phyloP scores from a whole-genome alignment of 2,329 filamentous ascomycete species.

The Incumbomyces lentus region DNA sequence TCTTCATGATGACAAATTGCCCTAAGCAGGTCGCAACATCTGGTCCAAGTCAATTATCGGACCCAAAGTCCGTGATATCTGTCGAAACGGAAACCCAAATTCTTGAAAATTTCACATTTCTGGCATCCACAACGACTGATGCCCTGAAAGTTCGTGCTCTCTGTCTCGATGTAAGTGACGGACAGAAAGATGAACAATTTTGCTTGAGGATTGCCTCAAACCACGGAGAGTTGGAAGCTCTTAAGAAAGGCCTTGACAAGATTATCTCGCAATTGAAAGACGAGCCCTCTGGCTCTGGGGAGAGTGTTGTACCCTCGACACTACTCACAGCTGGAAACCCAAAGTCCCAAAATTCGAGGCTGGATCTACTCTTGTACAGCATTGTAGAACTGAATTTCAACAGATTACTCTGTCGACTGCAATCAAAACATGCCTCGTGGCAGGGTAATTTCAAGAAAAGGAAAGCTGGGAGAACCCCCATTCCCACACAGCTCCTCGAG shows the following conservation, averaged over 20 bases:
- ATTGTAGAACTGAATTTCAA: neutral
- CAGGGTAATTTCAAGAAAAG: neutral
- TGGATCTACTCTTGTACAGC: neutral
- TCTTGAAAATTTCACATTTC: neutral
- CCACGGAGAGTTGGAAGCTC: neutral
- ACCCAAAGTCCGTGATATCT: neutral
- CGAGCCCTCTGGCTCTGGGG: neutral
- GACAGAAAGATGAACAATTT: neutral
- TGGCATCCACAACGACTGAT: neutral
- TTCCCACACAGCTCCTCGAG: neutral
- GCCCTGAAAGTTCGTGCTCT: neutral
- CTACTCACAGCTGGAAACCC: neutral
- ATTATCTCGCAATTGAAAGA: neutral
- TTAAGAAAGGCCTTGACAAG: neutral
- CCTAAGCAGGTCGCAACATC: neutral
- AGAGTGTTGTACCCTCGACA: neutral
- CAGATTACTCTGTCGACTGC: constrained; percentile 6
- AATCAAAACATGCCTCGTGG: neutral
- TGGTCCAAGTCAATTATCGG: no score
- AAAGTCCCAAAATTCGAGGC: neutral
- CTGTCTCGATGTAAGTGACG: neutral
- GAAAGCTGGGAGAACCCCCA: neutral
- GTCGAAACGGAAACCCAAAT: neutral
- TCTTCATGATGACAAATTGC: neutral
- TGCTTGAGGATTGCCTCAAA: neutral